phyloP scores from a whole-genome alignment of 2,329 filamentous ascomycete genomes.

The Chaetomium strumarium region DNA sequence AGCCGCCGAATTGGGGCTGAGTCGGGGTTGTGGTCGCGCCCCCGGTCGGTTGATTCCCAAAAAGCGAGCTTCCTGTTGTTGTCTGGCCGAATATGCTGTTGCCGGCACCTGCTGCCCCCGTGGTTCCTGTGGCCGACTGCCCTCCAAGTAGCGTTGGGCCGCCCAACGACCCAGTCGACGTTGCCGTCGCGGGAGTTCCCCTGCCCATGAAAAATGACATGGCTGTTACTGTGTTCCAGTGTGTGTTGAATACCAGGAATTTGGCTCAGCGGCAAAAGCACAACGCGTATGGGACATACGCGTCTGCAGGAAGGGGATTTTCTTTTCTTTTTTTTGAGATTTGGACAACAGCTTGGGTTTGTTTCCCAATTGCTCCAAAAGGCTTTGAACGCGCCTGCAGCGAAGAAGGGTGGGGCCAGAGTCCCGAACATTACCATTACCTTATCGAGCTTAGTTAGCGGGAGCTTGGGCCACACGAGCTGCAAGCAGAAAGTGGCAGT shows the following conservation, averaged over 20 bases:
- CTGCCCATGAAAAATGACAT: conserved; percentile 21
- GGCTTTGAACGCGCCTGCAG: conserved; percentile 8
- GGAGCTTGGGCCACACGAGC: not conserved
- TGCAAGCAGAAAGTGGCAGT: too few species aligned
- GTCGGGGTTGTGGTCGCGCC: conserved; percentile 1
- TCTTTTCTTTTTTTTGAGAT: not conserved
- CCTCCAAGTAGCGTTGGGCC: conserved; percentile 14
- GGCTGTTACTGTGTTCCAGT: not conserved
- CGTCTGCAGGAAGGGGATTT: conserved; percentile 2
- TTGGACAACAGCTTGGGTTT: not conserved
- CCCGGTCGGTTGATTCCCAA: not conserved
- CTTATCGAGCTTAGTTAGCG: too few species aligned
- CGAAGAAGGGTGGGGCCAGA: not conserved
- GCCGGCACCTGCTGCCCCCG: conserved; percentile 6
- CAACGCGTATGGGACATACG: conserved; percentile 9
- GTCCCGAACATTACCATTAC: too few species aligned
- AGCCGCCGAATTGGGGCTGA: conserved; percentile 3
- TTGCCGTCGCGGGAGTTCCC: conserved; percentile 15
- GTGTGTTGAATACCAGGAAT: not conserved
- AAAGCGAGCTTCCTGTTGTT: conserved; percentile 11
- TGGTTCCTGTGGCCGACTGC: conserved; percentile 5
- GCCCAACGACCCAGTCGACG: conserved; percentile 11
- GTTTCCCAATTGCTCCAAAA: conserved; percentile 2
- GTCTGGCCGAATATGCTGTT: conserved; percentile 17
- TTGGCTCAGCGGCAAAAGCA: not conserved